These are phyloP conservation scores for Russula emetica DNA, from an alignment of 768 basidiomycete species.

Conservation along the genomic window DNA sequence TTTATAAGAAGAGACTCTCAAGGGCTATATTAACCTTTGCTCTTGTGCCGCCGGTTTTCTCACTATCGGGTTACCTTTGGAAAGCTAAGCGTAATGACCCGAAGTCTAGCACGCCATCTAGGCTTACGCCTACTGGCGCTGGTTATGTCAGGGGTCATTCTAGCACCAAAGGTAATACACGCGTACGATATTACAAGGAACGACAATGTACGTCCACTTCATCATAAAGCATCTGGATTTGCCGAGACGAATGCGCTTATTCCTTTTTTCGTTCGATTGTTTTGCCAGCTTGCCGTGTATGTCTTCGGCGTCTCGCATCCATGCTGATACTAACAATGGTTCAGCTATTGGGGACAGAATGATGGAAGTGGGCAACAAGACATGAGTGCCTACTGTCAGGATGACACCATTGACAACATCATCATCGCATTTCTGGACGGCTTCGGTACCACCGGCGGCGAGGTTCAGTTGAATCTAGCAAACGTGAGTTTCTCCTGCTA, in stretches of 20 bases:
- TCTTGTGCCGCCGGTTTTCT: background rate
- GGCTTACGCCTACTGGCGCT: background rate
- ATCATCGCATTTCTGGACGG: background rate
- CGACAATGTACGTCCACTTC: background rate
- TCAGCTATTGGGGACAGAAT: background rate
- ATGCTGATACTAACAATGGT: background rate
- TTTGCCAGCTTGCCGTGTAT: background rate
- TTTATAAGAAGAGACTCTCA: no score
- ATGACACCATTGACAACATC: background rate
- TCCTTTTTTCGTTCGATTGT: background rate
- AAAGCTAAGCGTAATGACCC: background rate
- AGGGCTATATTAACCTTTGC: background rate
- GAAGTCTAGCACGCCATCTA: background rate
- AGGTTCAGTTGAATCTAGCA: background rate
- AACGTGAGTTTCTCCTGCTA: background rate
- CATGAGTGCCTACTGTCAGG: background rate
- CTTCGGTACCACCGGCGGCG: background rate
- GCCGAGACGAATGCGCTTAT: background rate
- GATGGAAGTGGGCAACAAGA: background rate
- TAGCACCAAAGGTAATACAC: background rate
- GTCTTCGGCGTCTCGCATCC: background rate
- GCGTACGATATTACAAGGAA: background rate
- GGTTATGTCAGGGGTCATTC: background rate
- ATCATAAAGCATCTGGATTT: no score
- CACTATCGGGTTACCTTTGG: background rate